Evolutionary conservation across 2,329 filamentous ascomycete genomes (phyloP).

Genomic region (Zymoseptoria pseudotritici): DNA sequence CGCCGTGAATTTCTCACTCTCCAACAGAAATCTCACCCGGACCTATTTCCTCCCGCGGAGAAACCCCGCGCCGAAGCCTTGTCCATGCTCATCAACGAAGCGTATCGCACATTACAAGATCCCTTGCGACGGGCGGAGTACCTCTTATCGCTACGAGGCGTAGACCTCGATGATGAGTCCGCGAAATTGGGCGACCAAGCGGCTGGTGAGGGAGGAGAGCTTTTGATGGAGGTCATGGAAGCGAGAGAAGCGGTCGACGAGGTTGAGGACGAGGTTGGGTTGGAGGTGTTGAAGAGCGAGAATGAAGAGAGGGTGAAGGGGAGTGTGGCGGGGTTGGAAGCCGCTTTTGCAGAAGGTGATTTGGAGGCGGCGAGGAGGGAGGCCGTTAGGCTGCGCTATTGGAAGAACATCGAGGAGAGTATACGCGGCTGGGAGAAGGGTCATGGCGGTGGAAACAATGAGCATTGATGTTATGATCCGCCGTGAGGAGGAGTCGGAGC

Average conservation of each 20-base stretch:
- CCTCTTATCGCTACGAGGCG: conserved; percentile 58
- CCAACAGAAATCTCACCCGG: conserved; percentile 70
- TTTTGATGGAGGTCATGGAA: conserved; percentile 75
- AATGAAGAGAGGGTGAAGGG: conserved; percentile 62
- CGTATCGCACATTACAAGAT: conserved; percentile 74
- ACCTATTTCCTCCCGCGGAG: conserved; percentile 46
- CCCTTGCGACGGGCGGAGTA: conserved; percentile 85
- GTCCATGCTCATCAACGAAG: conserved; percentile 82
- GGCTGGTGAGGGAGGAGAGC: conserved; percentile 36
- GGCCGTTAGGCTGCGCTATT: conserved; percentile 75
- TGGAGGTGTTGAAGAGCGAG: conserved; percentile 50
- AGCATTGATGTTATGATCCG: conserved; percentile 17
- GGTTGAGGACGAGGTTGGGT: conserved; percentile 52
- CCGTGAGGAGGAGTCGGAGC: neutral
- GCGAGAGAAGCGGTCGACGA: conserved; percentile 56
- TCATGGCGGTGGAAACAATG: conserved; percentile 37
- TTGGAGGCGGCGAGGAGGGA: conserved; percentile 60
- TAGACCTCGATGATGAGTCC: conserved; percentile 75
- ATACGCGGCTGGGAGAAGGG: conserved; percentile 79
- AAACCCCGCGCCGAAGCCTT: conserved; percentile 63
- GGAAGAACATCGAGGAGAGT: conserved; percentile 78
- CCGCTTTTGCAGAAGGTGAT: conserved; percentile 60
- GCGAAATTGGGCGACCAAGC: conserved; percentile 52
- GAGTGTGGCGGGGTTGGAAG: conserved; percentile 56
- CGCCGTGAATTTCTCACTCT: conserved; percentile 80